A percentile compares a stretch with the other conserved stretches of the same genome.
These are phyloP conservation scores for Sicyos edulis DNA, from an alignment of 306 rosid species.

Conservation along the genomic window DNA sequence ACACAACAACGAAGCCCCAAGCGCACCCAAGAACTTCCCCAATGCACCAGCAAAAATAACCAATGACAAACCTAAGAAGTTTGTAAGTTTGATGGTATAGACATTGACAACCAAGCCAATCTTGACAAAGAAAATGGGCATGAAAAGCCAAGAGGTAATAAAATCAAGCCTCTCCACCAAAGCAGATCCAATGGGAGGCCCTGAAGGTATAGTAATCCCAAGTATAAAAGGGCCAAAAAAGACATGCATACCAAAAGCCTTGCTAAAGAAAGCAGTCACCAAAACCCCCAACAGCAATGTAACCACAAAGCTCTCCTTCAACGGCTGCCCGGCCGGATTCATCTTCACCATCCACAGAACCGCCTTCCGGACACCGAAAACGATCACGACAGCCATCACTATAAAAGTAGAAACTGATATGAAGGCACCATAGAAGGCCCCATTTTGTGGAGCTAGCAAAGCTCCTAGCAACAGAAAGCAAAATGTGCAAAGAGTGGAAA, in stretches of 20 bases:
- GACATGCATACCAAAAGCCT: slow-evolving; percentile 23
- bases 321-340: slow-evolving; percentile 18
- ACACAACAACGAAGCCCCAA: slow-evolving; percentile 7
- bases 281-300: slow-evolving; percentile 21
- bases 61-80: slow-evolving; percentile 12
- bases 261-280: slow-evolving; percentile 21
- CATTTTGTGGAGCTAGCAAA: neutral
- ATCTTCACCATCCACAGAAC: slow-evolving; percentile 22
- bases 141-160: slow-evolving; percentile 26
- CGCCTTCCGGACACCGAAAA: slow-evolving; percentile 12
- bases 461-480: neutral
- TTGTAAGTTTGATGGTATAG: neutral
- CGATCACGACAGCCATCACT: neutral
- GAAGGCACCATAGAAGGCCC: neutral
- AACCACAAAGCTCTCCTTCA: slow-evolving; percentile 20
- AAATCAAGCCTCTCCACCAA: slow-evolving; percentile 27
- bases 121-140: slow-evolving; percentile 32
- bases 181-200: slow-evolving; percentile 28
- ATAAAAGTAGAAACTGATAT: neutral
- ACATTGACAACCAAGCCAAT: slow-evolving; percentile 26
- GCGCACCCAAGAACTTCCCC: slow-evolving; percentile 33
- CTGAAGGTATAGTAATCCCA: slow-evolving; percentile 28
- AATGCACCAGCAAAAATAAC: slow-evolving; percentile 19
- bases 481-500: neutral
- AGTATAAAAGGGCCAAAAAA: slow-evolving; percentile 31